Base-by-base conservation (phyloP, 2,329 filamentous ascomycete genomes). In the Colletotrichum destructivum region DNA sequence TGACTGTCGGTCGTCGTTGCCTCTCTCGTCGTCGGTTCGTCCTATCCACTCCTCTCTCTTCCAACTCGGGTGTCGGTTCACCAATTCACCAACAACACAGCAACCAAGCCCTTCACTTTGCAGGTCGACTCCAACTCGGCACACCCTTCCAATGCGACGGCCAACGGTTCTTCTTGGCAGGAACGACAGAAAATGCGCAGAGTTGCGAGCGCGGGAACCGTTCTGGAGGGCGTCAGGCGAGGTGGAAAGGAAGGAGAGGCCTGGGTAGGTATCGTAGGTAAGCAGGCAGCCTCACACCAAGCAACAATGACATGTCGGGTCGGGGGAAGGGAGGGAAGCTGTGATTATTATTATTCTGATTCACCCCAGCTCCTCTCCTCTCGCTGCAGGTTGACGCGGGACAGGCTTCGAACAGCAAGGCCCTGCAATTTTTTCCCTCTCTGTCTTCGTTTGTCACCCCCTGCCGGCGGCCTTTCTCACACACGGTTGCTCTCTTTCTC, bases 401-500 rank as follows among this genome's bases (percentile, higher is more conserved):
- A 64, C 52, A 64, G 54, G 55, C 38, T 69, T 47, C 54, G 47
- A 64, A 57, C 57, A 62, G 66, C 47, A 61, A 51, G 56, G 64
- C 44, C 57, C 64, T 62, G 63, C 62, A 35, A 26, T 55, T 54
- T 44, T 64, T 54, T 51, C 55, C 65, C 42, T 57, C 26, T 26
- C 47, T 60, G 49, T 26, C 47, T 60, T 55, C 65, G 38, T 55
- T 44, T 66, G 55, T 49, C 60, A 66, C 60, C 23, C 23, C 23
- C 23, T 69, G 69, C 44, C 40, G 8, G 15, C 38, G 8, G 15
- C 38, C 13, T n/a, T 60, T 60, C 54, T 63, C 42, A 55, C 40
- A 51, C 40, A 51, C 47, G 46, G 69, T 49, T 57, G 40, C 46
- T 64, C 66, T 64, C 47, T 71, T 72, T 47, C 69, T 69, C 69